Evolutionary conservation across 225 moss, liverwort and hornwort species (phyloP).

Genomic region (Lunularia cruciata): DNA sequence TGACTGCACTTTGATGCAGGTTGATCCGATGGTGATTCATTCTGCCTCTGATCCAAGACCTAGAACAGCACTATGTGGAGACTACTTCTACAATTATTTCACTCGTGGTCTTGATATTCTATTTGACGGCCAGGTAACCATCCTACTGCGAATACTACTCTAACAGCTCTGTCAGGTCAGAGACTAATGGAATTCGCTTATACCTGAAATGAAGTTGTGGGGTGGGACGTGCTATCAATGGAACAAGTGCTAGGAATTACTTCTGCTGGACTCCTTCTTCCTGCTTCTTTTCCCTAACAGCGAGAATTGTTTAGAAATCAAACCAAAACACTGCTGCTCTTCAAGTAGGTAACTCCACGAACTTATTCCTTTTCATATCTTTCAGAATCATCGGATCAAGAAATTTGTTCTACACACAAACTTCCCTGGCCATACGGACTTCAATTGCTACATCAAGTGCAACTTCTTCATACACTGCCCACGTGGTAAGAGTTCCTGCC

Average conservation of each 20-base stretch:
- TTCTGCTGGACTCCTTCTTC: too few relatives aligned
- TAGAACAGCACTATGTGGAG: slow-evolving; percentile 90
- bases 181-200: too few relatives aligned
- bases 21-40: slow-evolving; percentile 99
- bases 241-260: too few relatives aligned
- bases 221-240: too few relatives aligned
- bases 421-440: slow-evolving; percentile 93
- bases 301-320: too few relatives aligned
- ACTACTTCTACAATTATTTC: slow-evolving; percentile 97
- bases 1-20: slow-evolving; percentile 44
- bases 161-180: too few relatives aligned
- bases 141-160: background rate
- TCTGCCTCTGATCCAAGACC: slow-evolving; percentile 95
- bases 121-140: slow-evolving; percentile 88
- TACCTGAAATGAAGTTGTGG: too few relatives aligned
- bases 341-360: too few relatives aligned
- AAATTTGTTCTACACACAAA: slow-evolving; percentile 98
- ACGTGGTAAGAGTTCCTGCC: slow-evolving; percentile 39
- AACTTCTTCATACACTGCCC: slow-evolving; percentile 88
- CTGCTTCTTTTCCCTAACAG: too few relatives aligned
- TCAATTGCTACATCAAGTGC: slow-evolving; percentile 96
- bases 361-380: background rate
- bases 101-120: slow-evolving; percentile 91
- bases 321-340: too few relatives aligned
- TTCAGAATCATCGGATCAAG: slow-evolving; percentile 80